Conservation (phyloP, 108 stramenopile genomes). For the Cyclotella sp. region DNA sequence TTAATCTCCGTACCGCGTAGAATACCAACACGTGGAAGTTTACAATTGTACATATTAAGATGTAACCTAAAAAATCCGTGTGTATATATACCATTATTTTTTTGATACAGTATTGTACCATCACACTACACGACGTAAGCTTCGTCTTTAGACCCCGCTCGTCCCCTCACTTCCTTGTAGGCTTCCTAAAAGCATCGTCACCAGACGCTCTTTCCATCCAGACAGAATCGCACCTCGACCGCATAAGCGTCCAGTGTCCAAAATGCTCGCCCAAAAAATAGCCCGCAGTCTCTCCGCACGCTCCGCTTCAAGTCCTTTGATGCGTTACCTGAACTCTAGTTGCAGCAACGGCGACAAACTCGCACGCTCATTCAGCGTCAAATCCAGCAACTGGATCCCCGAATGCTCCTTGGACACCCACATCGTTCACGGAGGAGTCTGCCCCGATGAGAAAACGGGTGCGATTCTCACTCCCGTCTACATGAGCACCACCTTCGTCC, state of each 20-base stretch:
- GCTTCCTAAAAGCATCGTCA: no score
- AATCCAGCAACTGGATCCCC: constrained; percentile 50
- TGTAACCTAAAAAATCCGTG: no score
- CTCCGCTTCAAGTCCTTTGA: constrained; percentile 43
- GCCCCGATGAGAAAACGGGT: constrained; percentile 61
- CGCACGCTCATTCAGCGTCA: constrained; percentile 33
- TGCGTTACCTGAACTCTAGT: constrained; percentile 46
- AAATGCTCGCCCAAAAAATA: constrained; percentile 30
- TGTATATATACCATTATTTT: no score
- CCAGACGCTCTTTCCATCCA: no score
- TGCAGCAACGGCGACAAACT: constrained; percentile 44
- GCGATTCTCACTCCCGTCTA: constrained; percentile 84
- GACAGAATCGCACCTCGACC: no score
- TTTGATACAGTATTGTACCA: no score
- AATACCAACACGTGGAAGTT: no score
- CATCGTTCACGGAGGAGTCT: constrained; percentile 61
- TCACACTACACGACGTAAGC: no score
- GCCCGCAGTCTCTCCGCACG: constrained; percentile 39
- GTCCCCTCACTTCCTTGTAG: no score
- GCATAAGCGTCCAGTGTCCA: neutral
- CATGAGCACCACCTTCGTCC: constrained; percentile 78
- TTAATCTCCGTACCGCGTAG: no score
- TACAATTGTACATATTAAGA: no score
- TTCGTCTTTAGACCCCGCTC: no score
- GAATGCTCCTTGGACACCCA: constrained; percentile 61